phyloP scores from a whole-genome alignment of 2,329 filamentous ascomycete species.

The Penicillium sp. region DNA sequence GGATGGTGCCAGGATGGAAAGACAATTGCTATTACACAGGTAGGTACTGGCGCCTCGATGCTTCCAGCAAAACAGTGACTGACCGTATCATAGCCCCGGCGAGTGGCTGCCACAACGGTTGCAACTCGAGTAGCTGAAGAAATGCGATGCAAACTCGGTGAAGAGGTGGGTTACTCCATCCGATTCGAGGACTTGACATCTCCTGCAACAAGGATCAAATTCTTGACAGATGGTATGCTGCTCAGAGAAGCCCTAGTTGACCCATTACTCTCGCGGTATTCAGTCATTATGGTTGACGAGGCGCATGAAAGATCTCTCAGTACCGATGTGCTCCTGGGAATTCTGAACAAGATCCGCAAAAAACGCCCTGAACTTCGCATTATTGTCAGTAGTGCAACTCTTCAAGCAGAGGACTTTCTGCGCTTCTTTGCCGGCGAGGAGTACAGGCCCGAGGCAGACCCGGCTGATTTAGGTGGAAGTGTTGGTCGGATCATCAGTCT shows the following conservation, averaged over 20 bases:
- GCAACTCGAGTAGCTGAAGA: conserved; percentile 88
- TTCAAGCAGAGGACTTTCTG: conserved; percentile 84
- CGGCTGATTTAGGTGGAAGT: conserved; percentile 39
- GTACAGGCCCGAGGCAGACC: conserved; percentile 37
- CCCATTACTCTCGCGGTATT: conserved; percentile 84
- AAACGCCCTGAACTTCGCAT: conserved; percentile 79
- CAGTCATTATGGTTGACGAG: conserved; percentile 96
- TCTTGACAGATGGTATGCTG: conserved; percentile 88
- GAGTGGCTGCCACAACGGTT: conserved; percentile 88
- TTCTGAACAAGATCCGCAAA: conserved; percentile 86
- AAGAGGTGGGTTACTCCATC: conserved; percentile 91
- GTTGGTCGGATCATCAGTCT: conserved; percentile 72
- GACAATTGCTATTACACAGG: conserved; percentile 85
- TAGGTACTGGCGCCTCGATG: conserved; percentile 46
- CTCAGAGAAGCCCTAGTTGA: conserved; percentile 91
- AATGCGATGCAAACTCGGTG: conserved; percentile 78
- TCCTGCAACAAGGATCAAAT: conserved; percentile 82
- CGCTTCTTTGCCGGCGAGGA: conserved; percentile 66
- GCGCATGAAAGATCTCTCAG: conserved; percentile 92
- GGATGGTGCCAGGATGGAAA: conserved; percentile 88
- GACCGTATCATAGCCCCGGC: conserved; percentile 64
- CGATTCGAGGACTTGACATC: conserved; percentile 89
- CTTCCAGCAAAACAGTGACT: neutral
- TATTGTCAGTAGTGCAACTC: conserved; percentile 87
- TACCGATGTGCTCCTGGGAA: conserved; percentile 83